phyloP scores from a whole-genome alignment of 768 basidiomycete species.

The Tulasnella sp. region DNA sequence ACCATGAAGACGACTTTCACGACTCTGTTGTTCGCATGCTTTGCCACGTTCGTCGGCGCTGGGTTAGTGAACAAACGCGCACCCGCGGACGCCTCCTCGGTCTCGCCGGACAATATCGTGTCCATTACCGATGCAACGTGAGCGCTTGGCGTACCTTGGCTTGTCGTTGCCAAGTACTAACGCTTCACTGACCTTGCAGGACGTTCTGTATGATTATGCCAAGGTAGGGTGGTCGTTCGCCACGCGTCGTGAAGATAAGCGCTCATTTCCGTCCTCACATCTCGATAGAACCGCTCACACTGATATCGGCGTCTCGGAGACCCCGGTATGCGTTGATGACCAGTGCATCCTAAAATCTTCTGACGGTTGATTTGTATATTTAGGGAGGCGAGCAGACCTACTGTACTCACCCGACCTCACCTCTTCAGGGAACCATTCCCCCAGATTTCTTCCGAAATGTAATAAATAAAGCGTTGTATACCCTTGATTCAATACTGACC shows the following conservation, averaged over 20 bases:
- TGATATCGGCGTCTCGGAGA: constrained; percentile 10
- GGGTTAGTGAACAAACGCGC: neutral
- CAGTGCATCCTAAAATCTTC: neutral
- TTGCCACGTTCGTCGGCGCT: neutral
- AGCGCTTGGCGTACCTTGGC: neutral
- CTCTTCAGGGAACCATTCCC: neutral
- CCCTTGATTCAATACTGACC: neutral
- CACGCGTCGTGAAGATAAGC: neutral
- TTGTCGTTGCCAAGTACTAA: neutral
- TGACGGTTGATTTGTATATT: neutral
- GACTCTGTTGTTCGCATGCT: neutral
- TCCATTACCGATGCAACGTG: constrained; percentile 5
- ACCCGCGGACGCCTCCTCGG: neutral
- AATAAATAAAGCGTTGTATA: neutral
- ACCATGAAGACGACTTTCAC: neutral
- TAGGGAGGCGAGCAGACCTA: constrained; percentile 7
- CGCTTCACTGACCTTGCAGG: neutral
- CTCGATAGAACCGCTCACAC: neutral
- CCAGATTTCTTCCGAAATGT: neutral
- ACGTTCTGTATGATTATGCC: constrained; percentile 14
- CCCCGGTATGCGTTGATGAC: neutral
- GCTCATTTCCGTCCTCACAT: neutral
- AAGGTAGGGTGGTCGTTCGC: neutral
- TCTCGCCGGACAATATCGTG: neutral
- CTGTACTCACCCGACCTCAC: neutral